Evolutionary conservation across 192 early-diverging fungal species (phyloP).

Genomic region (Backusella circina): DNA sequence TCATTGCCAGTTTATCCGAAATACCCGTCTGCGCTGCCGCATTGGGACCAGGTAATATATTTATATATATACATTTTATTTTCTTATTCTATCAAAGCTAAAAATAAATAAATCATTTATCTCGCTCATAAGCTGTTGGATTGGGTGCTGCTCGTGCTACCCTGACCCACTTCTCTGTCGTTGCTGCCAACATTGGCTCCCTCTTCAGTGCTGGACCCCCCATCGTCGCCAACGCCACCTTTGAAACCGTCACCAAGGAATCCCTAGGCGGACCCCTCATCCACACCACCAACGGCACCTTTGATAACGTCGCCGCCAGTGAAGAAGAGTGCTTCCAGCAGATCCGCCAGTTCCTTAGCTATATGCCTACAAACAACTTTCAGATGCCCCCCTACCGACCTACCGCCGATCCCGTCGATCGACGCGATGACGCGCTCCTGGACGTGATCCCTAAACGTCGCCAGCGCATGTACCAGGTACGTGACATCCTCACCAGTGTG

Average conservation of each 20-base stretch:
- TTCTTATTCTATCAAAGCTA: neutral
- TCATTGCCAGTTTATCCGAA: constrained; percentile 29
- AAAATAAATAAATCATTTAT: too few species aligned
- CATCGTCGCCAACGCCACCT: constrained; percentile 32
- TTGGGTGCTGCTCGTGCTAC: constrained; percentile 35
- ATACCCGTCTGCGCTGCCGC: constrained; percentile 33
- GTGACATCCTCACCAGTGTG: constrained; percentile 23
- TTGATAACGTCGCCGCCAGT: constrained; percentile 27
- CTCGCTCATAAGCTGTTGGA: constrained; percentile 22
- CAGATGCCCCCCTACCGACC: constrained; percentile 10
- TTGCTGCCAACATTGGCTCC: constrained; percentile 21
- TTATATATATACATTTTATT: neutral
- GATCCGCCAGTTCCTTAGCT: constrained; percentile 22
- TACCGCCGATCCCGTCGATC: constrained; percentile 9
- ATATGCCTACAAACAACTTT: constrained; percentile 16
- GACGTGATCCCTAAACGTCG: constrained; percentile 25
- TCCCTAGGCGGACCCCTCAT: constrained; percentile 27
- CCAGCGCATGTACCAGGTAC: constrained; percentile 30
- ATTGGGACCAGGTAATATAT: constrained; percentile 27
- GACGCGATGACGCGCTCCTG: constrained; percentile 23
- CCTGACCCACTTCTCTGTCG: constrained; percentile 33
- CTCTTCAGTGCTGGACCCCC: constrained; percentile 34
- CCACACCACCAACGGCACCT: constrained; percentile 34
- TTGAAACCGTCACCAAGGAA: constrained; percentile 32
- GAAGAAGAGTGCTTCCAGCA: constrained; percentile 33